Conservation (phyloP, 306 rosid species). For the Cucurbita moschata region DNA sequence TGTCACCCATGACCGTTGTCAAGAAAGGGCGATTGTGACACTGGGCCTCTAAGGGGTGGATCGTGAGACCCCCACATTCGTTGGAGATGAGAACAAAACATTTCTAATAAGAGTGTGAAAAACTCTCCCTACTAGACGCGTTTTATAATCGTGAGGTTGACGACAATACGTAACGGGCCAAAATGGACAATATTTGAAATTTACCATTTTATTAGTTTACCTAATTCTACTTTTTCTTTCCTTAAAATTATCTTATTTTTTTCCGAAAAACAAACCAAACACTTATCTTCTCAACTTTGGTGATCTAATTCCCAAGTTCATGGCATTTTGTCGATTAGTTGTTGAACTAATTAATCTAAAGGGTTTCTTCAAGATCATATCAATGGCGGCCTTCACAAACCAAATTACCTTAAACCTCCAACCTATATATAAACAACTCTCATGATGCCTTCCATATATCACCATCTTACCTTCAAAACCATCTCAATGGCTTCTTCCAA, state of each 20-base stretch:
- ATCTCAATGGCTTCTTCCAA: conserved; percentile 1
- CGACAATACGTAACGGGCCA: no score
- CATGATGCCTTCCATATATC: not conserved
- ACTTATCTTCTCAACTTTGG: not conserved
- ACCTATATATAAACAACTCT: not conserved
- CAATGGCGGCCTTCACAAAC: not conserved
- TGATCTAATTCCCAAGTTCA: not conserved
- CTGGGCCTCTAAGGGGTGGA: no score
- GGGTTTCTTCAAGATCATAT: not conserved
- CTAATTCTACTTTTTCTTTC: no score
- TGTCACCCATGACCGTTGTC: no score
- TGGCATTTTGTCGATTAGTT: not conserved
- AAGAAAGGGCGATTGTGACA: no score
- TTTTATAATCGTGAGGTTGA: no score
- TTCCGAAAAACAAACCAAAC: not conserved
- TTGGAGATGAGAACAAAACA: no score
- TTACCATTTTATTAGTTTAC: no score
- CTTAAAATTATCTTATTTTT: not conserved
- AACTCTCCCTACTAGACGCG: no score
- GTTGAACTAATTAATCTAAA: not conserved
- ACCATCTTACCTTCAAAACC: not conserved
- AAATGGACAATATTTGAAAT: no score
- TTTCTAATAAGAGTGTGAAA: no score
- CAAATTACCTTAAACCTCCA: not conserved
- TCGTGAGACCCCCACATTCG: no score